Evolutionary conservation across 179 eudicot species (phyloP).

Genomic region (Beta corolliflora): DNA sequence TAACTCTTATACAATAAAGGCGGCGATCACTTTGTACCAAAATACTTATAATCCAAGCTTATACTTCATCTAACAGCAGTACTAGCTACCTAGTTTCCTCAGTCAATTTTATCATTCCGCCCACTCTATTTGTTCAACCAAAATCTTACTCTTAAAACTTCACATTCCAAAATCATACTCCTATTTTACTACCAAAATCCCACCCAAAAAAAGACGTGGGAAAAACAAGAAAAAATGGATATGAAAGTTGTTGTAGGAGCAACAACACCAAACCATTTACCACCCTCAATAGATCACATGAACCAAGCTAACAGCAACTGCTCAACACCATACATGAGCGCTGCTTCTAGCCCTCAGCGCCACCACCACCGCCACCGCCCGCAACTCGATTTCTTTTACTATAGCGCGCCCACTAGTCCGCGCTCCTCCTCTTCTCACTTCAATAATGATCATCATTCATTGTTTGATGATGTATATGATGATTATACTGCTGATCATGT

Average conservation of each 20-base stretch:
- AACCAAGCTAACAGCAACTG: neutral
- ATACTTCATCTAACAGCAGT: no score
- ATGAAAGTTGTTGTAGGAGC: neutral
- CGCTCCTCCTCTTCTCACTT: slow-evolving; percentile 29
- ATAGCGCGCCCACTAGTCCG: slow-evolving; percentile 68
- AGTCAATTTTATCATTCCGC: slow-evolving; percentile 2
- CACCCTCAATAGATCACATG: neutral
- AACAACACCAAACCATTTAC: neutral
- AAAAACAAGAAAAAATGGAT: neutral
- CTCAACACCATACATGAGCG: slow-evolving; percentile 24
- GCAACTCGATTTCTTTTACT: slow-evolving; percentile 39
- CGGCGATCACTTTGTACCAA: slow-evolving; percentile 3
- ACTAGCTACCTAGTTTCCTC: neutral
- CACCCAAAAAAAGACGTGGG: neutral
- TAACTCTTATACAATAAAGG: neutral
- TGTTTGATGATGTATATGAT: neutral
- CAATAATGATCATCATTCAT: neutral
- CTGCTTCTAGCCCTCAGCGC: slow-evolving; percentile 54
- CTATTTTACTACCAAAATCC: neutral
- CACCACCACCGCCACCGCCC: slow-evolving; percentile 32
- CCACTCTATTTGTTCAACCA: neutral
- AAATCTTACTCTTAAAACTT: neutral
- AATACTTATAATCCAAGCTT: neutral
- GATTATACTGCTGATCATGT: slow-evolving; percentile 2
- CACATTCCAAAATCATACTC: neutral